Base-by-base conservation (phyloP, 768 basidiomycete species). In the Rhizopogon vesiculosus region DNA sequence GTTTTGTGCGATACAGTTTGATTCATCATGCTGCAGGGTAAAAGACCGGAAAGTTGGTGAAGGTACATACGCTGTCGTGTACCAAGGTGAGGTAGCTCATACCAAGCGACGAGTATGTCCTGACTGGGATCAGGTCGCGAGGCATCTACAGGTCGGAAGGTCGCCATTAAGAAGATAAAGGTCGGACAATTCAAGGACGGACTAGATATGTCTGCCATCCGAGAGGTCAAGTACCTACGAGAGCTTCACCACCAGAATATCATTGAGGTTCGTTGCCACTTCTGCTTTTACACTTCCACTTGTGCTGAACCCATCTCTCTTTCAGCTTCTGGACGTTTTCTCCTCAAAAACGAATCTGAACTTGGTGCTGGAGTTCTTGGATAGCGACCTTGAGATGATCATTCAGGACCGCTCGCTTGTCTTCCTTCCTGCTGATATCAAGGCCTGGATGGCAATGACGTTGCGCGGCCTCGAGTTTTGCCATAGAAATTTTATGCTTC, bases 401-500 rank as follows among this genome's bases (percentile, higher is more conserved):
- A 98, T 99, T 70, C 93, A 93, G 66, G 95, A 99, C 71, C 82
- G 91, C 42, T 79, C 86, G 1, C 84, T 97, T 55, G 90, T 98
- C 22, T 98, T 99, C 69, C 78, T 94, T 33, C 90, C 92, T 3
- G 92, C 91, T 1, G 97, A 99, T 69, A 94, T 98, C 74, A 99
- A 99, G 71, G 88, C 89, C 59, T 99, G 97, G 96, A 92, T 97
- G 84, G 90, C 91, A 10, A 98, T 98, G 97, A 94, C 91, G 0
- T 85, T 98, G 66, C 85, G 94, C 41, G 97, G 97, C 2, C 78
- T 99, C n/a, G 97, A 98, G 71, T 98, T 97, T 69, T 98, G 97
- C 62, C 97, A 99, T 67, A 76, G 95, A 51, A 95, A 94, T 69
- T 95, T 87, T 64, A 82, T 98, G 54, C 77, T 99, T 22, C 97